These are phyloP conservation scores for Rhodocollybia butyracea DNA, from an alignment of 768 basidiomycete genomes.

Conservation along the genomic window DNA sequence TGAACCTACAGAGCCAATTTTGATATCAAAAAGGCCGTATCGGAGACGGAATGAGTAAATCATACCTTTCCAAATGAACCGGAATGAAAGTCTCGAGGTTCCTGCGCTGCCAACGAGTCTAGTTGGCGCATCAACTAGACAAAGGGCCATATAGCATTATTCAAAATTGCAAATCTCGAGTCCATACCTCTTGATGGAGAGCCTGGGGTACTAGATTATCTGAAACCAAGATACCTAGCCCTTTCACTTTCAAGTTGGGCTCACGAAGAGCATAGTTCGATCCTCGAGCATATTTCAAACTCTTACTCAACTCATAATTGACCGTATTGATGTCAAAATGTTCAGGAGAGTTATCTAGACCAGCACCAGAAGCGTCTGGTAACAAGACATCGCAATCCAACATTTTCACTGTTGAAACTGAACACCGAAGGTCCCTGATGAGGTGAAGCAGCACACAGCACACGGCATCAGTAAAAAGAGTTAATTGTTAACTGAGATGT, in stretches of 20 bases:
- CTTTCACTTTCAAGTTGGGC: background rate
- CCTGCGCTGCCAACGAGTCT: too few species aligned
- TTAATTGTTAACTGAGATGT: background rate
- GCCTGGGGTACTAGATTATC: slow-evolving; percentile 10
- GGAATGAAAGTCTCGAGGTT: slow-evolving; percentile 16
- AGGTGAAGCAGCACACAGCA: background rate
- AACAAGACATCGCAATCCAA: background rate
- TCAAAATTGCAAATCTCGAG: background rate
- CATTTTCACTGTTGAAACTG: background rate
- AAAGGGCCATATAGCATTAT: background rate
- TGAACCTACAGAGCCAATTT: slow-evolving; percentile 8
- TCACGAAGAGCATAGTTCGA: background rate
- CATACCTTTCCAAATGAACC: slow-evolving; percentile 11
- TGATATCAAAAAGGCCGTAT: background rate
- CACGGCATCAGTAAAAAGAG: background rate
- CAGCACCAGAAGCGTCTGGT: too few species aligned
- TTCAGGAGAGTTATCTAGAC: background rate
- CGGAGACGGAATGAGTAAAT: background rate
- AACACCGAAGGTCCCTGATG: background rate
- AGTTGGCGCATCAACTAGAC: slow-evolving; percentile 10
- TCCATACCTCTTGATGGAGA: slow-evolving; percentile 11
- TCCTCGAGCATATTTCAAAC: too few species aligned
- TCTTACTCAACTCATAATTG: background rate
- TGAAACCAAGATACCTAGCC: background rate
- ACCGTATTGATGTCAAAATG: background rate